Base-by-base conservation (phyloP, 164 flowering plant genomes). In the Magnolia sinica region DNA sequence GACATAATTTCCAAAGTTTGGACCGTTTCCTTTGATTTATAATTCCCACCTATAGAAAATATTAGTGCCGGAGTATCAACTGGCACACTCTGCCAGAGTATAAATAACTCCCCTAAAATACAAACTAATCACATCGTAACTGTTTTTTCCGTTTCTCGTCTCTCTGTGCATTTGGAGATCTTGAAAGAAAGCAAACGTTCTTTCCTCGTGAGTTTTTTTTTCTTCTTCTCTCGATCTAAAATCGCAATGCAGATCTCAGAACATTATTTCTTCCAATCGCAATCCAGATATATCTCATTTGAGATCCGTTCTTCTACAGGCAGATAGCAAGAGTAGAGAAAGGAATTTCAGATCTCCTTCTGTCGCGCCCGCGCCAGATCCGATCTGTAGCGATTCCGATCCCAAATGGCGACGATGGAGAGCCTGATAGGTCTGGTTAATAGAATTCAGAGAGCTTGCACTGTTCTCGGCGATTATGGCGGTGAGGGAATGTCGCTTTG, bases 401-500 rank as follows among this genome's bases (percentile, higher is more conserved):
- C 72, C 76, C 7, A 78, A 81, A 93, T 93, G 97, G 94, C 98
- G 76, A 90, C 95, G 27, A 90, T 96, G 96, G 90, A 91, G 85
- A 94, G 97, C 84, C 83, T 96, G 90, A 96, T 96, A 68, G 99
- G 99, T 13, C 82, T 96, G 20, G 95, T 96, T 50, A 96, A 96
- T 83, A 80, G 88, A 78, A 96, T 96, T 73, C 99, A 94, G 74
- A 64, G 97, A 77, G 99, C 97, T 52, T 96, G 99, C 84, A 96
- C 98, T 2, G 98, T 94, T 13, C 83, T 96, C 31, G 98, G 99
- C 9, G 99, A 96, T 84, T 89, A 94, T 71, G 99, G 99, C 66
- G 98, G 98, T 73, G 98, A 94, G 73, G 97, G 97, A 63, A 79
- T 86, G 88, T 94, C 99, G 6, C 96, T 96, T n/a, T 96, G 98